phyloP scores from a whole-genome alignment of 305 asterid species.

The Ajuga reptans region DNA sequence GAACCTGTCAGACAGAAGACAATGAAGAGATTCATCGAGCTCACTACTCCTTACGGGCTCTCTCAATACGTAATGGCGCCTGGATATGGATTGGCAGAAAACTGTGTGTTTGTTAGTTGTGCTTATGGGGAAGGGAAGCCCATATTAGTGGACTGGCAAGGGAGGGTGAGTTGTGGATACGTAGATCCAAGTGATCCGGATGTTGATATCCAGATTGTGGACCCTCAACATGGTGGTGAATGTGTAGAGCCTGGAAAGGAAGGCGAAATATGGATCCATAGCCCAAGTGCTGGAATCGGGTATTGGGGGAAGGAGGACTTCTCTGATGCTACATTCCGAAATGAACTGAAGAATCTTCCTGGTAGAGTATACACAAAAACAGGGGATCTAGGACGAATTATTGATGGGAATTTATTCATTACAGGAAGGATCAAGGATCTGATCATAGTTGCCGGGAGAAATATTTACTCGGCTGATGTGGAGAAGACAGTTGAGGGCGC shows the following conservation, averaged over 20 bases:
- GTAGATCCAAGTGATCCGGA: slow-evolving; percentile 32
- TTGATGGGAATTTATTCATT: slow-evolving; percentile 54
- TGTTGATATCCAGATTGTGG: slow-evolving; percentile 49
- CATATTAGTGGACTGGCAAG: slow-evolving; percentile 68
- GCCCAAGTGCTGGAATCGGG: slow-evolving; percentile 78
- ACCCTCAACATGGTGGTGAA: slow-evolving; percentile 55
- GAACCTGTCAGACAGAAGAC: slow-evolving; percentile 77
- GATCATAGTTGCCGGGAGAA: slow-evolving; percentile 68
- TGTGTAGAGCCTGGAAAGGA: slow-evolving; percentile 38
- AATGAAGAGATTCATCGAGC: slow-evolving; percentile 50
- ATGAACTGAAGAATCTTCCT: slow-evolving; percentile 28
- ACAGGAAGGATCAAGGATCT: slow-evolving; percentile 85
- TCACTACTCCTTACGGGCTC: slow-evolving; percentile 52
- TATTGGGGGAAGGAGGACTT: slow-evolving; percentile 62
- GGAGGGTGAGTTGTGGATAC: slow-evolving; percentile 69
- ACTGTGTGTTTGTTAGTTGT: slow-evolving; percentile 68
- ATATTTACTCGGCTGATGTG: slow-evolving; percentile 65
- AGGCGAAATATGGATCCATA: slow-evolving; percentile 79
- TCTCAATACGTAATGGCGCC: slow-evolving; percentile 71
- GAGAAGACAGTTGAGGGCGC: slow-evolving; percentile 79
- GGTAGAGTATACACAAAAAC: slow-evolving; percentile 49
- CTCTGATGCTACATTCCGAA: slow-evolving; percentile 45
- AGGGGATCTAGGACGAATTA: slow-evolving; percentile 60
- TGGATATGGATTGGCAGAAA: slow-evolving; percentile 83
- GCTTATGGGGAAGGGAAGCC: slow-evolving; percentile 72